Evolutionary conservation across 1,284 basidiomycete species (phyloP), one percentile per base, ranked within the genome.

Genomic region (Pisolithus thermaeus): DNA sequence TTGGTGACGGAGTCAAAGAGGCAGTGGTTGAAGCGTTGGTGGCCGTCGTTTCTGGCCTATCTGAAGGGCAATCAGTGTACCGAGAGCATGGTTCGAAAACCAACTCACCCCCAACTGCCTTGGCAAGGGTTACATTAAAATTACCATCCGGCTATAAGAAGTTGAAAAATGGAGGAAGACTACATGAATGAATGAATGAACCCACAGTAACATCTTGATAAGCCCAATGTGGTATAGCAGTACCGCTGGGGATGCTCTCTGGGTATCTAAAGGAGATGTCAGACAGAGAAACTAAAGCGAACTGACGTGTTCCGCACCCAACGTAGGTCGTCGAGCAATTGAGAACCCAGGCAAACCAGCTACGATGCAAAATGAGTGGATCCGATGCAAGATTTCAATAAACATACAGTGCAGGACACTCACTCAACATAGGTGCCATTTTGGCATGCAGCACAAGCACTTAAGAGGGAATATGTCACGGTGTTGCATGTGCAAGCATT

Each of bases 371-470:
- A 7, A 25, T 43, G 37, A 7, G 22, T 55, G 14, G 56, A 47
- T 18, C n/a, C 22, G 5, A 47, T 46, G 44, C 5, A 22, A 0
- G 6, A 37, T 49, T 27, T 20, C 51, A 30, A 47, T 55, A 59
- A n/a, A n/a, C n/a, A n/a, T n/a, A n/a, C n/a, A n/a, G n/a, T n/a
- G n/a, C n/a, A n/a, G n/a, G n/a, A n/a, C n/a, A n/a, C n/a, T n/a
- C n/a, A n/a, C 67, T 44, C 49, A 30, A 57, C 23, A 27, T 50
- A 51, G 7, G 57, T 56, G 12, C 27, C 25, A 8, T 59, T 59
- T 46, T 73, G 70, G 50, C 70, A 72, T 22, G 56, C 22, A 25
- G 59, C 60, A 46, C 70, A 72, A 7, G 70, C 71, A 37, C 64
- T 67, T 12, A 70, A 28, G 36, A 61, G 16, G 8, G 54, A 61